These are phyloP conservation scores for Calendula officinalis DNA, from an alignment of 129 eudicot genomes.

Conservation along the genomic window DNA sequence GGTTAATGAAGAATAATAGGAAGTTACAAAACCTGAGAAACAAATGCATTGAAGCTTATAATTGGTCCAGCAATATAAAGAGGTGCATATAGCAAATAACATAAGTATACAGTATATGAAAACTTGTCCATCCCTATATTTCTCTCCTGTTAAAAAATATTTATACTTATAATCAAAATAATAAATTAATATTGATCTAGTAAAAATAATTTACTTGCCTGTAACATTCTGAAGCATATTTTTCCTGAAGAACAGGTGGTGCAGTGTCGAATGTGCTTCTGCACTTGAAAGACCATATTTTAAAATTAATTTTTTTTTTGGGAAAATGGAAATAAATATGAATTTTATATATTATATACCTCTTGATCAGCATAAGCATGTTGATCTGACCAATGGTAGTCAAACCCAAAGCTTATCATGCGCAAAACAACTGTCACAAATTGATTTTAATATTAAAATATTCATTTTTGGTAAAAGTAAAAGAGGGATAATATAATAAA, in stretches of 20 bases:
- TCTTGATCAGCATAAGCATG: conserved; percentile 50
- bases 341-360: conserved; percentile 40
- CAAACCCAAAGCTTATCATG: conserved; percentile 92
- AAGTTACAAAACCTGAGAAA: conserved; percentile 68
- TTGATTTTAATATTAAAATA: too few species aligned
- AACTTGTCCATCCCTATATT: conserved; percentile 54
- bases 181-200: background rate
- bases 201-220: conserved; percentile 43
- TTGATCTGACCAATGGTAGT: conserved; percentile 79
- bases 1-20: background rate
- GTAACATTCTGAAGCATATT: conserved; percentile 76
- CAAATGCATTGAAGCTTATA: conserved; percentile 84
- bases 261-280: conserved; percentile 86
- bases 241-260: conserved; percentile 71
- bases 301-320: background rate
- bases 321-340: too few species aligned
- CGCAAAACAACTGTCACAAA: conserved; percentile 79
- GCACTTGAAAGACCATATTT: conserved; percentile 23
- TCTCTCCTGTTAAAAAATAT: conserved; percentile 59
- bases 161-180: background rate
- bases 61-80: conserved; percentile 97
- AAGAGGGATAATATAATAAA: background rate
- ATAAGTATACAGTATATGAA: conserved; percentile 65
- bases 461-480: too few species aligned
- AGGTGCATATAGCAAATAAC: conserved; percentile 87